Evolutionary conservation across 371 early-diverging fungal genomes (phyloP), one percentile per base, ranked within the genome.

Genomic region (Mucor lusitanicus): DNA sequence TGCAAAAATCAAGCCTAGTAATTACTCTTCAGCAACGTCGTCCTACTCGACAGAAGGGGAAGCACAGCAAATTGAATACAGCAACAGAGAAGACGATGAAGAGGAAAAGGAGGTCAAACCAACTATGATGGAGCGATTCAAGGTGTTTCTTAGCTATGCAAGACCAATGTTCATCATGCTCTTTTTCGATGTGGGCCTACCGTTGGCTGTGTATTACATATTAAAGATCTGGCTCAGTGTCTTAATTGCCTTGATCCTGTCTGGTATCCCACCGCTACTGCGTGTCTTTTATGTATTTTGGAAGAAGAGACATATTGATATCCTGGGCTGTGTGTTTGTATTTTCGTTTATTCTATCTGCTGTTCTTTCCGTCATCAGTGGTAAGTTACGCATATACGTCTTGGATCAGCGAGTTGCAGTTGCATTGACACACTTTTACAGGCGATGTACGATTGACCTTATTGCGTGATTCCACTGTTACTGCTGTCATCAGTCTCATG

Each of bases 221-320:
- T 46, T 75, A 3, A 78, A 74, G 30, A 66, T 46, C 6, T 75
- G 73, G 53, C 65, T 76, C 2, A 64, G 70, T 3, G 17, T 68
- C 8, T 9, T 85, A 19, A 62, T 76, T 33, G 83, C 85, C 0
- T 59, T 85, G 40, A 35, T 85, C n/a, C 40, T 83, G n/a, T 85
- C 85, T 23, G 77, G 85, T 60, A 73, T 82, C 25, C 85, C 85
- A 21, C 83, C 85, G 12, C 54, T 80, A 23, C 39, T 85, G 15
- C 63, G 53, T 44, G 74, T 73, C 17, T 57, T 80, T 21, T 63
- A 68, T 50, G 69, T 53, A 2, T 71, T 79, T 30, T 42, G 73
- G 44, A 55, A 68, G 30, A 27, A 56, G 15, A 65, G 74, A 40
- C 63, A 54, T 28, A 35, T 85, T n/a, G 82, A 85, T 71, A 64